Evolutionary conservation across 345 rosid genomes (phyloP).

Genomic region (Iberis pinnata): DNA sequence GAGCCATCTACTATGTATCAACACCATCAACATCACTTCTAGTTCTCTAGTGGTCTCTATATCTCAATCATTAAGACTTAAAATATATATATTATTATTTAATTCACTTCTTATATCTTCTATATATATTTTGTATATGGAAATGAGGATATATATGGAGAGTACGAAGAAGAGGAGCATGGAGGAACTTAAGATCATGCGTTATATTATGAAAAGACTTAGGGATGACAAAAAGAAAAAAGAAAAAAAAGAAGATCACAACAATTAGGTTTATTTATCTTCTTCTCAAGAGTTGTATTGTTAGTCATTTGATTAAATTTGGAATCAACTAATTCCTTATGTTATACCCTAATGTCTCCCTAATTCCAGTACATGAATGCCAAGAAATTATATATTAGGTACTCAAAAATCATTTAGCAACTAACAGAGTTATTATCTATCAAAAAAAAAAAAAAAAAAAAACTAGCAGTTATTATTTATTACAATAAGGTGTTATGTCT

Average conservation of each 20-base stretch:
- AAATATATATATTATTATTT: slow-evolving; percentile 15
- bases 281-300: slow-evolving; percentile 9
- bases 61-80: slow-evolving; percentile 20
- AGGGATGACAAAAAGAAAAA: too few relatives aligned
- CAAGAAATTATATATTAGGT: background rate
- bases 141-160: slow-evolving; percentile 16
- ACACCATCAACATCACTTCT: slow-evolving; percentile 67
- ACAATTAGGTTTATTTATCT: slow-evolving; percentile 10
- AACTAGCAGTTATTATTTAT: too few relatives aligned
- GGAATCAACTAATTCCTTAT: background rate
- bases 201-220: slow-evolving; percentile 4
- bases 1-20: slow-evolving; percentile 48
- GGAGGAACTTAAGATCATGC: slow-evolving; percentile 1
- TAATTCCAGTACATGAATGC: background rate
- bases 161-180: slow-evolving; percentile 14
- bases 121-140: slow-evolving; percentile 14
- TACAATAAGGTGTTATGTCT: background rate
- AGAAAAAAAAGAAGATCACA: too few relatives aligned
- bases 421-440: slow-evolving; percentile 4
- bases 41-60: slow-evolving; percentile 30
- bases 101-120: slow-evolving; percentile 10
- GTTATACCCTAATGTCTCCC: slow-evolving; percentile 1
- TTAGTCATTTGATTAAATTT: slow-evolving; percentile 19
- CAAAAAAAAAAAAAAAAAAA: too few relatives aligned
- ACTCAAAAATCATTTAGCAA: background rate